Base-by-base conservation (phyloP, 441 rosid genomes). In the Daphne laureola region DNA sequence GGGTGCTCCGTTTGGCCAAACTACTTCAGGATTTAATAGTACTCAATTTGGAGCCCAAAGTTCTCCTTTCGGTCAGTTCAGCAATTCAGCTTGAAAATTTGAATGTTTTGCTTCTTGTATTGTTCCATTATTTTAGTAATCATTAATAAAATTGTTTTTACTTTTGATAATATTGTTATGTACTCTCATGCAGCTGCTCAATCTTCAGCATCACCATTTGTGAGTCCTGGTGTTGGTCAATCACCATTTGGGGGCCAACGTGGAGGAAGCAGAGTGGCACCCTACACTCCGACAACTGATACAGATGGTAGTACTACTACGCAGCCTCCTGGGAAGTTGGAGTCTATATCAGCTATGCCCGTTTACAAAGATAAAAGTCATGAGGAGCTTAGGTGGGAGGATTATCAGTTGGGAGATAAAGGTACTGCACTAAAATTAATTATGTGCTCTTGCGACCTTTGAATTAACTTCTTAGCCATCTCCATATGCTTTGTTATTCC, bases 381-480 rank as follows among this genome's bases (percentile, higher is more conserved):
- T 26, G 98, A 94, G 69, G 99, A 87, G 76, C 81, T 94, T 50
- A 71, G 96, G 62, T 87, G 98, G 99, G 99, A 87, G 66, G 99
- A 94, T 60, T 87, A 82, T 63, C 96, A 90, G 62, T 71, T 62
- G 57, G 98, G 98, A 73, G 99, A 90, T 70, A 90, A 90, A 87
- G 99, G 99, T 93, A 49, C 26, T 36, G 46, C 51, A 46, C 5
- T 36, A n/a, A 36, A 11, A 31, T 9, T 31, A 2, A 31, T 31
- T 31, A 0, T 31, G 38, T 31, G 11, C 38, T 31, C 23, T 44
- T 43, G 17, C 42, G 47, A 12, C 47, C 52, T 48, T 55, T 48
- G 25, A n/a, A 14, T 59, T 44, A 44, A 45, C 46, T 56, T 21
- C 45, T 35, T 53, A 25, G 49, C 18, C 55, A 5, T 43, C 11